Percentiles rank a stretch among this genome's conserved stretches.
These are phyloP conservation scores for Sugiyamaella floridensis DNA, from an alignment of 805 yeast genomes.

Conservation along the genomic window DNA sequence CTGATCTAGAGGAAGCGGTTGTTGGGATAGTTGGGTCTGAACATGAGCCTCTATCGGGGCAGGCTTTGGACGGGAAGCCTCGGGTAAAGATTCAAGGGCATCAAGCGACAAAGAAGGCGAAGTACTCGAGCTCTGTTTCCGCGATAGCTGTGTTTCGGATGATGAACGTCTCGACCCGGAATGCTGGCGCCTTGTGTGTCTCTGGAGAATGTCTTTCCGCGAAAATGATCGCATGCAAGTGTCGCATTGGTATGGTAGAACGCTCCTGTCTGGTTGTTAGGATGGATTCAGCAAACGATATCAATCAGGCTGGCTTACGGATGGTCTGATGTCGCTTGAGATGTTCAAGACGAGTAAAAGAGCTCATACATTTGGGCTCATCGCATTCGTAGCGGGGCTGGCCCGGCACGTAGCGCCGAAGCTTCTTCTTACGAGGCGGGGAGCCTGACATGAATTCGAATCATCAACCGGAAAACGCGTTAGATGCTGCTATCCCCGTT, in stretches of 20 bases:
- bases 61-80: background rate
- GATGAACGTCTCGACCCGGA: background rate
- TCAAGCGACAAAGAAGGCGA: background rate
- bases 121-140: background rate
- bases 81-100: background rate
- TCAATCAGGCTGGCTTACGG: slow-evolving; percentile 7
- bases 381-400: slow-evolving; percentile 2
- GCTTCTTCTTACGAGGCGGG: background rate
- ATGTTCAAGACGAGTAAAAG: slow-evolving; percentile 20
- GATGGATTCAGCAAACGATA: background rate
- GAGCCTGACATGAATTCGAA: background rate
- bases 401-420: background rate
- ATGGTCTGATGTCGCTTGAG: slow-evolving; percentile 15
- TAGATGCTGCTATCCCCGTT: too few species aligned
- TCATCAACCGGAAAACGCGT: too few species aligned
- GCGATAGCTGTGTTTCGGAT: background rate
- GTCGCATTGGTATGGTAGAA: slow-evolving; percentile 11
- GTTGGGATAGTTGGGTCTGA: background rate
- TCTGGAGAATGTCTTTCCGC: slow-evolving; percentile 16
- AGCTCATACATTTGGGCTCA: background rate
- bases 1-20: background rate
- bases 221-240: slow-evolving; percentile 14
- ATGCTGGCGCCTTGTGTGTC: slow-evolving; percentile 17
- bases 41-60: background rate
- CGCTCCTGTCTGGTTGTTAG: slow-evolving; percentile 9